Base-by-base conservation (phyloP, 768 basidiomycete genomes). In the Suillus placidus region DNA sequence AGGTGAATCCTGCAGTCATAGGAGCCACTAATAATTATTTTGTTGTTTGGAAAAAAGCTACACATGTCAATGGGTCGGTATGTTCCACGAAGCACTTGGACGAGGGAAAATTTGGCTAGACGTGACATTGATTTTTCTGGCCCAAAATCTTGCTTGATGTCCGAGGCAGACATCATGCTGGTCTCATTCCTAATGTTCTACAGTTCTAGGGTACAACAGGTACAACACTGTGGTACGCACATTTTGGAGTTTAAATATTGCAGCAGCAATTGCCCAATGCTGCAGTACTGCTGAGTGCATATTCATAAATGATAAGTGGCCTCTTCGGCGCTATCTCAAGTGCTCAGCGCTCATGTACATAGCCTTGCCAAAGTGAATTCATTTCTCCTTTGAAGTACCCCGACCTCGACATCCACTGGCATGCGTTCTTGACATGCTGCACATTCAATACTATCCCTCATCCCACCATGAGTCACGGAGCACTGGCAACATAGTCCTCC, bases 1-100 rank as follows among this genome's bases (percentile, higher is more conserved):
- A 56, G 35, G 13, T 35, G 55, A 56, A 56, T 37, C n/a, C 55
- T 56, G 7, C 55, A 35, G 55, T 56, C 34, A 56, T 8, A 35
- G 35, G 55, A 35, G 2, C 55, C 55, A 35, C 35, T 56, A 4
- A 56, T 5, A 4, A 56, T 37, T 23, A 26, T 49, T 23, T 49
- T 49, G 47, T 6, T 49, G 12, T 26, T 23, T 26, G 47, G 47
- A 5, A 26, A 26, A 49, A 23, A 49, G 47, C 47, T 49, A 49
- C 13, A 49, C 23, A 49, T 26, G 23, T 26, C 14, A 49, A 14
- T 49, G 47, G 0, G 13, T 14, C 23, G 23, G 47, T 26, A 26
- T 49, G 47, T 13, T 23, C 47, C 13, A 26, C 13, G 23, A 49
- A 49, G 47, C 14, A 26, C 23, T 49, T 49, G 47, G 47, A 49